These are phyloP conservation scores for Debaryomyces fabryi DNA, from an alignment of 1,139 yeast species.

Conservation along the genomic window DNA sequence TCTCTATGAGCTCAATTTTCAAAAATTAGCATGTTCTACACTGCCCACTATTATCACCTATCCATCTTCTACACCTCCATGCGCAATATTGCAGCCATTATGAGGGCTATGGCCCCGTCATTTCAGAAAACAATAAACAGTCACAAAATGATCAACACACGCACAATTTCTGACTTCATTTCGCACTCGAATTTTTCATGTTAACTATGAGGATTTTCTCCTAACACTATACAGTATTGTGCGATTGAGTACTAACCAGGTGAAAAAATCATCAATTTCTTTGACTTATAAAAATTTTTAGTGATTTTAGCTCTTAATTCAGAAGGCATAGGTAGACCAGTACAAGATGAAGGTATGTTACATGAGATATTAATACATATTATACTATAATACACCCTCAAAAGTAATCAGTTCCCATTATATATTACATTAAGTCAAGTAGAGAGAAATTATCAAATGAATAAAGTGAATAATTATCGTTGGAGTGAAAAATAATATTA, in stretches of 20 bases:
- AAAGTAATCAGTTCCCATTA: background rate
- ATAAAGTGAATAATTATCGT: background rate
- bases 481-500: background rate
- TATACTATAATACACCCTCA: background rate
- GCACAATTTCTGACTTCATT: background rate
- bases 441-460: background rate
- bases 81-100: background rate
- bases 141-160: background rate
- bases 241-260: slow-evolving; percentile 5
- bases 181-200: slow-evolving; percentile 4
- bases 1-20: background rate
- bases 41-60: too few relatives aligned
- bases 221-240: slow-evolving; percentile 1
- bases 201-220: background rate
- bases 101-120: background rate
- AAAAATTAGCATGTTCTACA: background rate
- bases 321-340: slow-evolving; percentile 33
- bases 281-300: slow-evolving; percentile 12
- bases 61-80: too few relatives aligned
- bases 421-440: background rate
- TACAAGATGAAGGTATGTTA: slow-evolving; percentile 44
- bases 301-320: slow-evolving; percentile 13
- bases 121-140: background rate
- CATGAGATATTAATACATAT: background rate
- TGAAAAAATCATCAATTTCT: slow-evolving; percentile 11